phyloP scores from a whole-genome alignment of 306 rosid genomes.

The Ochetophila trinervis region DNA sequence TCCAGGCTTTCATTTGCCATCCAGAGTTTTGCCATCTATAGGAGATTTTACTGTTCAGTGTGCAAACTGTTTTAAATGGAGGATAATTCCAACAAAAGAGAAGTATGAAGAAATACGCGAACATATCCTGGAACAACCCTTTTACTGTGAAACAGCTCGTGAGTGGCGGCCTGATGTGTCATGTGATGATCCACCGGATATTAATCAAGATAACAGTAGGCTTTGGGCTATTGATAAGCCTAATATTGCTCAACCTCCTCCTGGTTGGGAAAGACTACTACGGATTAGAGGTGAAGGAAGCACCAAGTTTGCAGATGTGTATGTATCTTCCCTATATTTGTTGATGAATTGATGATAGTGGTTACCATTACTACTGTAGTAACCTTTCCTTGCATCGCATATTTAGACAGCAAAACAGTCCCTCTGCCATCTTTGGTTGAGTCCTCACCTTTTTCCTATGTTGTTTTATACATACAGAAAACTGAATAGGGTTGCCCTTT shows the following conservation, averaged over 20 bases:
- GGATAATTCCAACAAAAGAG: slow-evolving; percentile 84
- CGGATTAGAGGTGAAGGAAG: slow-evolving; percentile 91
- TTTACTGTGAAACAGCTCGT: slow-evolving; percentile 65
- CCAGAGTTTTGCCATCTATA: slow-evolving; percentile 66
- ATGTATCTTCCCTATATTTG: slow-evolving; percentile 25
- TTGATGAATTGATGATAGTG: slow-evolving; percentile 12
- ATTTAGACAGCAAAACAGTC: not conserved
- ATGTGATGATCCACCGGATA: slow-evolving; percentile 82
- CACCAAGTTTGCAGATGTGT: slow-evolving; percentile 88
- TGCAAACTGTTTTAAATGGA: slow-evolving; percentile 90
- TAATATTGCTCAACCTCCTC: slow-evolving; percentile 80
- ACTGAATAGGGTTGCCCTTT: too few relatives aligned
- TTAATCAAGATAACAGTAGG: slow-evolving; percentile 81
- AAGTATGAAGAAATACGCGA: slow-evolving; percentile 91
- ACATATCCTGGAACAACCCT: slow-evolving; percentile 65
- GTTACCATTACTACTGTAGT: not conserved
- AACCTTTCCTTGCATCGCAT: not conserved
- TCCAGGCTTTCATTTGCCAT: slow-evolving; percentile 22
- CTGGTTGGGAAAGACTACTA: slow-evolving; percentile 83
- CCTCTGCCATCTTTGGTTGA: too few relatives aligned
- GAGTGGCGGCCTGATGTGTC: slow-evolving; percentile 79
- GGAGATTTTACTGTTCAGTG: slow-evolving; percentile 91
- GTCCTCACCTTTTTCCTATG: too few relatives aligned
- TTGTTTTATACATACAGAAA: too few relatives aligned
- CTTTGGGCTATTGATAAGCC: slow-evolving; percentile 99